Evolutionary conservation across 305 asterid genomes (phyloP).

Genomic region (Rubia tinctorum): DNA sequence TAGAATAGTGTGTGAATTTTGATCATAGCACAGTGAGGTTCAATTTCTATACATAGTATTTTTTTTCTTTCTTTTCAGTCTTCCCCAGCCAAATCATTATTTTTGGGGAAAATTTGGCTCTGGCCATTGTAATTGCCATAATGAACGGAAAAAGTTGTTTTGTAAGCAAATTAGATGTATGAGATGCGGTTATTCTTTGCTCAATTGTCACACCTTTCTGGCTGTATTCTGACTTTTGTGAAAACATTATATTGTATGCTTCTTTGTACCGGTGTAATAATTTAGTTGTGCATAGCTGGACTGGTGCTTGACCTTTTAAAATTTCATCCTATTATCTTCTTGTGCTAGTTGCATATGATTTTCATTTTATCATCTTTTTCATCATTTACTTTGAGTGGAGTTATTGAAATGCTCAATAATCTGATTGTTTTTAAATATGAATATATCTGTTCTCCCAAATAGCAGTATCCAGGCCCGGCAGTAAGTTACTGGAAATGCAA

Average conservation of each 20-base stretch:
- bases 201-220: neutral
- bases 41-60: slow-evolving; percentile 10
- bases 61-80: neutral
- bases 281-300: neutral
- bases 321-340: neutral
- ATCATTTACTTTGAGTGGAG: neutral
- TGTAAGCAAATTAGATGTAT: slow-evolving; percentile 1
- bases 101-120: neutral
- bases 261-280: neutral
- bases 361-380: neutral
- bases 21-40: slow-evolving; percentile 12
- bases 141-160: neutral
- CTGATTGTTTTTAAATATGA: neutral
- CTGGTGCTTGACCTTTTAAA: neutral
- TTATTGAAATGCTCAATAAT: neutral
- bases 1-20: slow-evolving; percentile 15
- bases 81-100: neutral
- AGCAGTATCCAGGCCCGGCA: neutral
- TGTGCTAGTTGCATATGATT: neutral
- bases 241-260: neutral
- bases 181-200: slow-evolving; percentile 5
- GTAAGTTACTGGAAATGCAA: slow-evolving; percentile 1
- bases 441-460: neutral
- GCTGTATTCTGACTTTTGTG: neutral
- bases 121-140: slow-evolving; percentile 10